Conservation (phyloP, 31 red algal species). For the Endocladia muricata region DNA sequence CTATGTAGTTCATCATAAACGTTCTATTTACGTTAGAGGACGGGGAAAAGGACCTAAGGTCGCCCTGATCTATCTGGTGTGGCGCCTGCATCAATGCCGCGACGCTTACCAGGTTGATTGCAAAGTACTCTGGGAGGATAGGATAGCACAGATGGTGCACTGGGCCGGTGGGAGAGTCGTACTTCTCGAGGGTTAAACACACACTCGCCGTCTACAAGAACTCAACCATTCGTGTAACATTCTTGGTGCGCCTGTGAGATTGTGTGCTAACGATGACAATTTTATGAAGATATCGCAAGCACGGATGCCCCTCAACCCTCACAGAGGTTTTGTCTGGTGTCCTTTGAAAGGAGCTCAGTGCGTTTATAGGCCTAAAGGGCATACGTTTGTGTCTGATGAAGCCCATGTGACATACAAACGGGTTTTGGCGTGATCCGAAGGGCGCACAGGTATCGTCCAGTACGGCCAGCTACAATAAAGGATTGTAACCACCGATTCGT, state of each 20-base stretch:
- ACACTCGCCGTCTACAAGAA: background rate
- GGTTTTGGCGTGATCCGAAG: constrained; percentile 17
- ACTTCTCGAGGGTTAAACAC: constrained; percentile 14
- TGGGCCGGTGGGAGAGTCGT: background rate
- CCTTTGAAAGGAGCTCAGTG: constrained; percentile 36
- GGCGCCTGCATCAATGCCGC: background rate
- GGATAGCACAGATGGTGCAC: constrained; percentile 7
- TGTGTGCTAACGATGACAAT: constrained; percentile 19
- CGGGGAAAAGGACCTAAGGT: constrained; percentile 1
- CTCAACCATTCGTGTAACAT: constrained; percentile 1
- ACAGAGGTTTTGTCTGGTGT: constrained; percentile 22
- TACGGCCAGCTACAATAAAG: constrained; percentile 36
- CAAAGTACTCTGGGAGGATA: background rate
- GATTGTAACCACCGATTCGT: constrained; percentile 29
- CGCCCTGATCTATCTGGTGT: background rate
- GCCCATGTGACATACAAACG: constrained; percentile 42
- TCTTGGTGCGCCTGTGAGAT: background rate
- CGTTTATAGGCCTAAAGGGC: constrained; percentile 47
- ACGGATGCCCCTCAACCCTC: background rate
- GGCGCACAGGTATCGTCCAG: constrained; percentile 35
- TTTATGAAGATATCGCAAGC: constrained; percentile 38
- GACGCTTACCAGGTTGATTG: background rate
- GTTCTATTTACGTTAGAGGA: constrained; percentile 8
- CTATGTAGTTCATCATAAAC: constrained; percentile 9
- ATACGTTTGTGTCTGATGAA: constrained; percentile 31